Conservation (phyloP, 83 land plant species). For the Picea abies region DNA sequence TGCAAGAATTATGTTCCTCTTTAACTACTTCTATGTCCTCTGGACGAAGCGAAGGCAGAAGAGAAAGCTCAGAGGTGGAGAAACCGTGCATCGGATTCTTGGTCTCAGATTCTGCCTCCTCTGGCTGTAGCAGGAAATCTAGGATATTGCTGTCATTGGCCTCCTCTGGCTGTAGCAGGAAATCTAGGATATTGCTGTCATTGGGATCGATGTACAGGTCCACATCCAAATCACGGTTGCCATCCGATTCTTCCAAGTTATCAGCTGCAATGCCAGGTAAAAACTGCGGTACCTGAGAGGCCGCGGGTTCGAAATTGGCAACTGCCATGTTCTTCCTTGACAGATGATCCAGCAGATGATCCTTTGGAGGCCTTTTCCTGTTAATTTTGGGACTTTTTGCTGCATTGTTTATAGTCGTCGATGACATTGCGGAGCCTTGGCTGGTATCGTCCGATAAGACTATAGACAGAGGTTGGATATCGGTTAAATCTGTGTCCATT, state of each 20-base stretch:
- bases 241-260: not conserved
- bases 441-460: not conserved
- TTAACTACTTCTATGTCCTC: not conserved
- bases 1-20: not conserved
- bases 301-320: not conserved
- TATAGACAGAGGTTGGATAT: not conserved
- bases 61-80: not conserved
- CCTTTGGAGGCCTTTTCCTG: not conserved
- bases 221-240: not conserved
- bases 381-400: not conserved
- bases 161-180: not conserved
- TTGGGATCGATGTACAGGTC: constrained; percentile 1
- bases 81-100: not conserved
- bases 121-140: not conserved
- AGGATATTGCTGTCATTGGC: not conserved
- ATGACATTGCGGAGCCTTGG: constrained; percentile 5
- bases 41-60: not conserved
- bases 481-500: not conserved
- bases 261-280: not conserved
- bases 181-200: not conserved
- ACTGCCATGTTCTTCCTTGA: not conserved
- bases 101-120: too few relatives aligned
- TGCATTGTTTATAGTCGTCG: not conserved
- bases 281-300: not conserved
- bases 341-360: not conserved